Percentiles rank a stretch among this genome's conserved stretches.
These are phyloP conservation scores for Lentithecium fluviatile DNA, from an alignment of 495 filamentous ascomycete genomes.

Conservation along the genomic window DNA sequence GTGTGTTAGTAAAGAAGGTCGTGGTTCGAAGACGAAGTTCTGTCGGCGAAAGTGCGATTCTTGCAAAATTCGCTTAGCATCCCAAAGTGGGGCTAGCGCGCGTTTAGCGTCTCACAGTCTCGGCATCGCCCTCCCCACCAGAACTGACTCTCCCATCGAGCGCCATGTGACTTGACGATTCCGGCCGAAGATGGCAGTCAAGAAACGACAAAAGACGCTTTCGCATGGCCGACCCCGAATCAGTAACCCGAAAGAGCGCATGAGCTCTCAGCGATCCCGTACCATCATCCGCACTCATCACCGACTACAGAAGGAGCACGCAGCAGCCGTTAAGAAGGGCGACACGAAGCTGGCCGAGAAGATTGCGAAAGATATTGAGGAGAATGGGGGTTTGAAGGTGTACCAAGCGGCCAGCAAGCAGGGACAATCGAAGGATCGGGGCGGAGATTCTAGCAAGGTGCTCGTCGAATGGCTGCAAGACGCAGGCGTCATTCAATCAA, in stretches of 20 bases:
- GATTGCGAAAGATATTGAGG: conserved; percentile 61
- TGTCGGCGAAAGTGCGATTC: conserved; percentile 10
- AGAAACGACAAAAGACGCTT: conserved; percentile 52
- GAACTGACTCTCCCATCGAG: no score
- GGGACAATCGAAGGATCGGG: conserved; percentile 79
- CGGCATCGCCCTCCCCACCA: conserved; percentile 6
- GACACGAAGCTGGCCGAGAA: conserved; percentile 56
- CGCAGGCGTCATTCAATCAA: conserved; percentile 36
- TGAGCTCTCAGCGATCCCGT: conserved; percentile 78
- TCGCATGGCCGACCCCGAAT: conserved; percentile 68
- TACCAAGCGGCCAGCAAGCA: conserved; percentile 90
- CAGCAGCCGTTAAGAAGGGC: conserved; percentile 62
- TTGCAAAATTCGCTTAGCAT: conserved; percentile 18
- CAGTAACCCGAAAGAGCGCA: conserved; percentile 31
- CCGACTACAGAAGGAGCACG: conserved; percentile 71
- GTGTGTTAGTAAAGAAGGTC: conserved; percentile 12
- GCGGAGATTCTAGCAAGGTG: conserved; percentile 85
- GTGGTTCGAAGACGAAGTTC: conserved; percentile 25
- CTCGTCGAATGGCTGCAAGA: conserved; percentile 81
- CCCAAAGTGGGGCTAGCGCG: conserved; percentile 23
- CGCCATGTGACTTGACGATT: conserved; percentile 2
- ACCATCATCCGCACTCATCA: conserved; percentile 83
- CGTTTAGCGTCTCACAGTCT: background rate
- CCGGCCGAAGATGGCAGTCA: conserved; percentile 43
- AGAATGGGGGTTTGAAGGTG: conserved; percentile 71